phyloP scores from a whole-genome alignment of 2,329 filamentous ascomycete species.

The Monosporascus cannonballus region DNA sequence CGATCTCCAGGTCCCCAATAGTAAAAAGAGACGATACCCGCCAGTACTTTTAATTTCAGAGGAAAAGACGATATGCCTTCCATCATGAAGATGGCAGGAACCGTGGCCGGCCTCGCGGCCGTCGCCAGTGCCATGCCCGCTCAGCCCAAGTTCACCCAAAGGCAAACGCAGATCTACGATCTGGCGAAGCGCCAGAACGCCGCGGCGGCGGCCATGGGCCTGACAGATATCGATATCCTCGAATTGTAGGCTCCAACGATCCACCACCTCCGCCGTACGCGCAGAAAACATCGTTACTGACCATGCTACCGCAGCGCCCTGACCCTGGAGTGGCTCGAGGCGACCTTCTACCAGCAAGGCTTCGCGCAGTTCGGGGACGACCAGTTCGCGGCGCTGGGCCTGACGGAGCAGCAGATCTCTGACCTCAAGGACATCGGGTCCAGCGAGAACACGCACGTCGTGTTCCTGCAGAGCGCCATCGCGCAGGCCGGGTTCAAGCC shows the following conservation, averaged over 20 bases:
- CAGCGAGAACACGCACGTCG: slow-evolving; percentile 59
- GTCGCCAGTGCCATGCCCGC: slow-evolving; percentile 42
- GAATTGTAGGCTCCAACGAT: slow-evolving; percentile 44
- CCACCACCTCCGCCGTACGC: not conserved
- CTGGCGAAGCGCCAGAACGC: slow-evolving; percentile 45
- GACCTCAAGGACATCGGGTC: slow-evolving; percentile 56
- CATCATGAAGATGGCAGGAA: slow-evolving; percentile 35
- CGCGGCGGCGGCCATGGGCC: slow-evolving; percentile 38
- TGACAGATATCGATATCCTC: slow-evolving; percentile 49
- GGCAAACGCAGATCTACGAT: slow-evolving; percentile 41
- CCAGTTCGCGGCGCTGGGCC: slow-evolving; percentile 59
- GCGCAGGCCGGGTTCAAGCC: slow-evolving; percentile 57
- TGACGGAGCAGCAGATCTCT: slow-evolving; percentile 46
- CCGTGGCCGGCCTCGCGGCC: slow-evolving; percentile 39
- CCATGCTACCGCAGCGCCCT: slow-evolving; percentile 45
- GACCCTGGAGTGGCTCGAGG: slow-evolving; percentile 70
- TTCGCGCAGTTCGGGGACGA: slow-evolving; percentile 59
- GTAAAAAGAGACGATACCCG: slow-evolving; percentile 19
- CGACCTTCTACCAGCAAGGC: slow-evolving; percentile 65
- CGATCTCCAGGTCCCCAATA: slow-evolving; percentile 10
- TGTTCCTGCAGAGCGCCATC: slow-evolving; percentile 53
- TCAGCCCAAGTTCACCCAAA: slow-evolving; percentile 34
- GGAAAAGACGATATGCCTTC: slow-evolving; percentile 41
- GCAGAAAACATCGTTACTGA: slow-evolving; percentile 11
- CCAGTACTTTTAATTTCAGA: slow-evolving; percentile 22